Percentiles rank a stretch among this genome's conserved stretches.
Evolutionary conservation across 306 rosid genomes (phyloP).

Genomic region (Cercis canadensis): DNA sequence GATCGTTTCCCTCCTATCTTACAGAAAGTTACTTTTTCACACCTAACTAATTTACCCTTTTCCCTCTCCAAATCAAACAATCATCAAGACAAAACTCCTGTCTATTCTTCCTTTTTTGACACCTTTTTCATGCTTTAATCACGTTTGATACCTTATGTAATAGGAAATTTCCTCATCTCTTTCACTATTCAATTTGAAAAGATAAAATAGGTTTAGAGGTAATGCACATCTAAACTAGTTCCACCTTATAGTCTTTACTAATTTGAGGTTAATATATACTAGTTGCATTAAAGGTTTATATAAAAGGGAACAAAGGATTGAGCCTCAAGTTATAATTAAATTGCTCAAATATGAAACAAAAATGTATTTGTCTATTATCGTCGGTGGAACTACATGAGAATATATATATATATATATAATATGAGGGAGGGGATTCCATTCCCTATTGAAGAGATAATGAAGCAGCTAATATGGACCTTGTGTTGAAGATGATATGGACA

Average conservation of each 20-base stretch:
- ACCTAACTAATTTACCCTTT: slow-evolving; percentile 2
- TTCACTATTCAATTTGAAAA: slow-evolving; percentile 32
- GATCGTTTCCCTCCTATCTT: slow-evolving; percentile 37
- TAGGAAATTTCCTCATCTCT: slow-evolving; percentile 10
- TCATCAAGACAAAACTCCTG: slow-evolving; percentile 24
- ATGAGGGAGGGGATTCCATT: too few species aligned
- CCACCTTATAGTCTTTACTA: slow-evolving; percentile 10
- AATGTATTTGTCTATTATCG: too few species aligned
- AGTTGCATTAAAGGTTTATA: slow-evolving; percentile 6
- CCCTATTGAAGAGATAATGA: slow-evolving; percentile 24
- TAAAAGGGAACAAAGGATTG: too few species aligned
- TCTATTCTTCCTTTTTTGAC: slow-evolving; percentile 34
- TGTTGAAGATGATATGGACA: slow-evolving; percentile 14
- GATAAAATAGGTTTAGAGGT: slow-evolving; percentile 9
- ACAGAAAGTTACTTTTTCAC: slow-evolving; percentile 22
- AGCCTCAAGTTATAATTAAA: too few species aligned
- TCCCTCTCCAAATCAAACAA: slow-evolving; percentile 33
- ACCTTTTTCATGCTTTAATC: slow-evolving; percentile 37
- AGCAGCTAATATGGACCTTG: slow-evolving; percentile 33
- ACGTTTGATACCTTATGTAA: slow-evolving; percentile 17
- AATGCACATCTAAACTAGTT: not conserved
- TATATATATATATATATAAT: too few species aligned
- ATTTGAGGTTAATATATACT: not conserved
- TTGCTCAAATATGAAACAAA: too few species aligned
- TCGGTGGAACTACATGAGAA: too few species aligned